Evolutionary conservation across 2,329 filamentous ascomycete genomes (phyloP).

Genomic region (Phialophora chinensis): DNA sequence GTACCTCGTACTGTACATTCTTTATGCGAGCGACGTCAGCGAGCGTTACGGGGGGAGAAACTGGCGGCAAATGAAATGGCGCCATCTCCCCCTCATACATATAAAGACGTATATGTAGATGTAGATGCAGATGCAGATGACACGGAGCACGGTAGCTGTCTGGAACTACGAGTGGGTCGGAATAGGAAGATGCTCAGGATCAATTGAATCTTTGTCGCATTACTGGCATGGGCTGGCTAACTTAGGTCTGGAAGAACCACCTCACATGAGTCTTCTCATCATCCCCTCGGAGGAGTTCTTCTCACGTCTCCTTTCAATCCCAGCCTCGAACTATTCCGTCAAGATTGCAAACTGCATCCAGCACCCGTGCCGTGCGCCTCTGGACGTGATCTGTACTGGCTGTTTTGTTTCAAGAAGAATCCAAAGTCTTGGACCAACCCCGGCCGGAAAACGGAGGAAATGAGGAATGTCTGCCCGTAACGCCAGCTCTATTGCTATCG

Average conservation of each 20-base stretch:
- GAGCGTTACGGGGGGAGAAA: too few relatives aligned
- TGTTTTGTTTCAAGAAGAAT: not conserved
- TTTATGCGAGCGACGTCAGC: too few relatives aligned
- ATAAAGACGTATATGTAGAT: too few relatives aligned
- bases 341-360: not conserved
- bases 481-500: not conserved
- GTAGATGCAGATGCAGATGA: too few relatives aligned
- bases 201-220: constrained; percentile 1
- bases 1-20: too few relatives aligned
- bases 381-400: not conserved
- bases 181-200: not conserved
- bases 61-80: too few relatives aligned
- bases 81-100: too few relatives aligned
- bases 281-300: not conserved
- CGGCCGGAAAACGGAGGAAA: not conserved
- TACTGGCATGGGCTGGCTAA: not conserved
- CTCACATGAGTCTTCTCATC: not conserved
- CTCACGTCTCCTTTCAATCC: not conserved
- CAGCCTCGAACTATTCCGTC: not conserved
- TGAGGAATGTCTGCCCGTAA: not conserved
- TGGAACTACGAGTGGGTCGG: not conserved
- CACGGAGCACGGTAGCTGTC: not conserved
- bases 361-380: not conserved
- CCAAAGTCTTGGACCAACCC: not conserved
- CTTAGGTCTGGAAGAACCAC: not conserved